Conservation (phyloP, 108 stramenopile species). For the Licmophora abbreviata region DNA sequence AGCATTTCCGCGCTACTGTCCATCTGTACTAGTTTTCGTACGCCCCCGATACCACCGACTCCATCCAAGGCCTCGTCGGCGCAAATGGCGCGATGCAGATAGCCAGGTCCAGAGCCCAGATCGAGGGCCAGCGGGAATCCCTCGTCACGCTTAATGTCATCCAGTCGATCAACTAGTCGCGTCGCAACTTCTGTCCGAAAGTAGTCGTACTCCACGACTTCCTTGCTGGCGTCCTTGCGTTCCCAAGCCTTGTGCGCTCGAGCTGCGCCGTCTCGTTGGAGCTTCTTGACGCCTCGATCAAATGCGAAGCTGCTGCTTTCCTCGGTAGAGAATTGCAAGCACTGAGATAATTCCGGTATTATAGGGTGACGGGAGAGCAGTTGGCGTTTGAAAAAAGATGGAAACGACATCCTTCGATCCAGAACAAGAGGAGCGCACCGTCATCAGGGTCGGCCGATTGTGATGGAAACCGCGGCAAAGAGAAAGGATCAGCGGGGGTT, state of each 20-base stretch:
- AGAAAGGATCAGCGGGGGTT: too few relatives aligned
- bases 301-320: slow-evolving; percentile 28
- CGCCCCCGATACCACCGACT: slow-evolving; percentile 71
- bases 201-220: slow-evolving; percentile 58
- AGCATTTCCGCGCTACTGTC: slow-evolving; percentile 67
- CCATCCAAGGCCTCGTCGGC: slow-evolving; percentile 49
- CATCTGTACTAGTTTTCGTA: slow-evolving; percentile 68
- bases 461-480: too few relatives aligned
- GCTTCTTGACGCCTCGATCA: slow-evolving; percentile 54
- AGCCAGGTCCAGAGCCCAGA: slow-evolving; percentile 62
- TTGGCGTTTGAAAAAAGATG: too few relatives aligned
- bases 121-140: slow-evolving; percentile 78
- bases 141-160: slow-evolving; percentile 69
- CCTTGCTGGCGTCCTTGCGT: slow-evolving; percentile 7
- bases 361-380: too few relatives aligned
- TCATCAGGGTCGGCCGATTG: too few relatives aligned
- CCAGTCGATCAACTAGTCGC: slow-evolving; percentile 73
- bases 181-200: slow-evolving; percentile 69
- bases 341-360: too few relatives aligned
- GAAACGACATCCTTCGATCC: too few relatives aligned
- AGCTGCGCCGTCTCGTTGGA: slow-evolving; percentile 61
- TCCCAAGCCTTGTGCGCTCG: slow-evolving; percentile 27
- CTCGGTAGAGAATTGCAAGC: not conserved
- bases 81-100: slow-evolving; percentile 54
- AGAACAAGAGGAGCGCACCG: too few relatives aligned